Percentiles rank a stretch among this genome's conserved stretches.
These are phyloP conservation scores for Leccinellum rugosiceps DNA, from an alignment of 768 basidiomycete genomes.

Conservation along the genomic window DNA sequence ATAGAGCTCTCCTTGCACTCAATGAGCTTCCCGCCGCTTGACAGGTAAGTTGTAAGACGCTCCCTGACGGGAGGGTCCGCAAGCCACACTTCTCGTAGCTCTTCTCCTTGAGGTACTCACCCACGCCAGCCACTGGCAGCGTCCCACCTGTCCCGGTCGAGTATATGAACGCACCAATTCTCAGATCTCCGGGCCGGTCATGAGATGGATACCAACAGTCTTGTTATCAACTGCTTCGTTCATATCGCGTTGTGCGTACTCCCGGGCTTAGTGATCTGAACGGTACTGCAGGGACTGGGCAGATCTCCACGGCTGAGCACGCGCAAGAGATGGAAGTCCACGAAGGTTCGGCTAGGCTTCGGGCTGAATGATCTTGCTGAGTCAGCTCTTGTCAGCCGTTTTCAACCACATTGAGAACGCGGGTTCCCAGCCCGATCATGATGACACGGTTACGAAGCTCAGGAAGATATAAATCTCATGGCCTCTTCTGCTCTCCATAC, in stretches of 20 bases:
- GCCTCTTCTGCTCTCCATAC: neutral
- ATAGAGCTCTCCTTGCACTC: constrained; percentile 84
- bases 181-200: constrained; percentile 98
- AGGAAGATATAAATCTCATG: neutral
- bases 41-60: constrained; percentile 83
- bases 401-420: too few species aligned
- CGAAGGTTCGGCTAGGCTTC: too few species aligned
- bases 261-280: constrained; percentile 97
- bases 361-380: too few species aligned
- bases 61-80: constrained; percentile 90
- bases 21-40: constrained; percentile 69
- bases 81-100: constrained; percentile 79
- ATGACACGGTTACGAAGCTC: neutral
- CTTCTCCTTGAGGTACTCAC: constrained; percentile 80
- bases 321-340: constrained; percentile 59
- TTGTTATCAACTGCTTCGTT: constrained; percentile 99
- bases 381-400: too few species aligned
- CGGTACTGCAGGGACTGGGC: constrained; percentile 94
- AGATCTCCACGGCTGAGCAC: constrained; percentile 98
- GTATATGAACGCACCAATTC: constrained; percentile 91
- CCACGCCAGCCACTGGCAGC: too few species aligned
- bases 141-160: constrained; percentile 97
- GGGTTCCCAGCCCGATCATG: too few species aligned
- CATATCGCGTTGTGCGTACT: constrained; percentile 91
- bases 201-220: constrained; percentile 75